Conservation (phyloP, 1,284 basidiomycete species). For the Ganoderma leucocontextum region DNA sequence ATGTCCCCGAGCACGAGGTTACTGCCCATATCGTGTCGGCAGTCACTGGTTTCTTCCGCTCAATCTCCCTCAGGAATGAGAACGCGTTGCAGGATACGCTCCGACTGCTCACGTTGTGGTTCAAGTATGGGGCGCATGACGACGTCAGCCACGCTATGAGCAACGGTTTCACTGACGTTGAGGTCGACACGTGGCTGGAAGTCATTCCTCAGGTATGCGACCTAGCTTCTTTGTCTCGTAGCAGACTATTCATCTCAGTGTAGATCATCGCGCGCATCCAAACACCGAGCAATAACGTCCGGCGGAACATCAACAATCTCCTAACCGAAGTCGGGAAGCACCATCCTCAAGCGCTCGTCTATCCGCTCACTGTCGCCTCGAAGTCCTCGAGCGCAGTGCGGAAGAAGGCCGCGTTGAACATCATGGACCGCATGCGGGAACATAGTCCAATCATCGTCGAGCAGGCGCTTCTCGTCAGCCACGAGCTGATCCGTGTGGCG, state of each 20-base stretch:
- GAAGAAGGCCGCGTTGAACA: slow-evolving; percentile 84
- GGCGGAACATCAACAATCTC: slow-evolving; percentile 90
- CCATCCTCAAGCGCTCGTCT: slow-evolving; percentile 98
- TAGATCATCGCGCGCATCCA: slow-evolving; percentile 99
- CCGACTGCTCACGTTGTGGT: slow-evolving; percentile 95
- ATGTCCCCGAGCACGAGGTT: slow-evolving; percentile 76
- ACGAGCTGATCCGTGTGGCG: slow-evolving; percentile 96
- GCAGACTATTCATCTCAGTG: neutral
- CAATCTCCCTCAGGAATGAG: slow-evolving; percentile 86
- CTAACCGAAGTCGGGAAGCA: slow-evolving; percentile 94
- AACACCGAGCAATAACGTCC: slow-evolving; percentile 89
- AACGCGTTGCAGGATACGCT: slow-evolving; percentile 97
- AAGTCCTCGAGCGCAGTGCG: slow-evolving; percentile 92
- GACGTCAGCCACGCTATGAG: slow-evolving; percentile 93
- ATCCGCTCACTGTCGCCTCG: slow-evolving; percentile 97
- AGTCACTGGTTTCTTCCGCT: slow-evolving; percentile 97
- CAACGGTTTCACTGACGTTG: slow-evolving; percentile 89
- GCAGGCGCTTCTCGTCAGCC: slow-evolving; percentile 93
- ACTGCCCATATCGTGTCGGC: slow-evolving; percentile 93
- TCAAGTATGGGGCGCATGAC: slow-evolving; percentile 94
- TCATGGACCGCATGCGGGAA: slow-evolving; percentile 95
- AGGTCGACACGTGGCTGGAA: slow-evolving; percentile 98
- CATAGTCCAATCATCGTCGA: slow-evolving; percentile 91
- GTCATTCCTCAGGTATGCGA: slow-evolving; percentile 91
- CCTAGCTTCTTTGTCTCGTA: too few species aligned